Evolutionary conservation across 169 alveolate genomes (phyloP).

Genomic region (Theileria orientalis): DNA sequence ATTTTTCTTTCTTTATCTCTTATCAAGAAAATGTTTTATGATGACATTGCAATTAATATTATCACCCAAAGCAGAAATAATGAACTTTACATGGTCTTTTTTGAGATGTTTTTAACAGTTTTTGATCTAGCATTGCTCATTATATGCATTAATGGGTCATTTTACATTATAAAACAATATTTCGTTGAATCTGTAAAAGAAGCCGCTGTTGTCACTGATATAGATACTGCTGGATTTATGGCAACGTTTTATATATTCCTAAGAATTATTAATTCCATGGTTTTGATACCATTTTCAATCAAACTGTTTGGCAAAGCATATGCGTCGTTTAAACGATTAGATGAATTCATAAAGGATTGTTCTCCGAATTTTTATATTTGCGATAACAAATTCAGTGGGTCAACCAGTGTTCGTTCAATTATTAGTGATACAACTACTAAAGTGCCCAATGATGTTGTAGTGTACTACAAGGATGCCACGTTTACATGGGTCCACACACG

Average conservation of each 20-base stretch:
- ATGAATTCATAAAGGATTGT: constrained; percentile 14
- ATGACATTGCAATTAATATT: constrained; percentile 39
- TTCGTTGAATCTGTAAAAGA: constrained; percentile 14
- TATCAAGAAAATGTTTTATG: too few species aligned
- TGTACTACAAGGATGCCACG: too few species aligned
- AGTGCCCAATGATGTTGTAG: background rate
- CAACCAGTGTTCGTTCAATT: background rate
- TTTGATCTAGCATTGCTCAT: constrained; percentile 8
- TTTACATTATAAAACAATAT: constrained; percentile 8
- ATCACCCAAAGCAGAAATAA: constrained; percentile 23
- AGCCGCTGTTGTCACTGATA: background rate
- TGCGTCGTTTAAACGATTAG: constrained; percentile 26
- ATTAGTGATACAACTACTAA: background rate
- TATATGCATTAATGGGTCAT: background rate
- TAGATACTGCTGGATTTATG: too few species aligned
- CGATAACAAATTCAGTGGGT: constrained; percentile 7
- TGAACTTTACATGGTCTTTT: constrained; percentile 28
- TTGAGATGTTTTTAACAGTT: constrained; percentile 7
- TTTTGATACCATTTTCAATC: constrained; percentile 18
- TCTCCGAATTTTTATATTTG: constrained; percentile 40
- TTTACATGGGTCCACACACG: too few species aligned
- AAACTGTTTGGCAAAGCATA: constrained; percentile 17
- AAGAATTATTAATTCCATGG: constrained; percentile 25
- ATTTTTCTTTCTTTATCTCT: constrained; percentile 9
- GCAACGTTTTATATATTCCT: too few species aligned